Base-by-base conservation (phyloP, 1,284 basidiomycete species). In the Cryptococcus sp. region DNA sequence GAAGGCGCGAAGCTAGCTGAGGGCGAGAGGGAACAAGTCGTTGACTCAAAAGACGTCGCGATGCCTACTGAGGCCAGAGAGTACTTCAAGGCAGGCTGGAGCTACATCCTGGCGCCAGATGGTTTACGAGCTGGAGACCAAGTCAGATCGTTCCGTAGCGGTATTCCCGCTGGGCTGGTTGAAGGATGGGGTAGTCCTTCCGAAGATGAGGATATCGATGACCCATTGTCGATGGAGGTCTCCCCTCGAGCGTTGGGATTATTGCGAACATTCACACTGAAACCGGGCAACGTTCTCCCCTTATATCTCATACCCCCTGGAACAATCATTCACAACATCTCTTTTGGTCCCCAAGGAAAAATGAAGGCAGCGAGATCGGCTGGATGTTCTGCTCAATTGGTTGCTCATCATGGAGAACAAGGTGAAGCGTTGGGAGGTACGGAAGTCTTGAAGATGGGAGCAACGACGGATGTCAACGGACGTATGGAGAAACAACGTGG, bases 271-370 rank as follows among this genome's bases (percentile, higher is more conserved):
- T 79, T 86, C 65, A 92, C 90, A 1, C 80, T 98, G 71, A 88
- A 89, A 72, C 87, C 90, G 0, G 95, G 95, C 46, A 98, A 98
- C 71, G 92, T 95, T 51, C 84, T 98, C 13, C 94, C 92, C 0
- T 80, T 98, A 52, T 85, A 86, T 52, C 84, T 97, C 60, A 92
- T 98, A 62, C 95, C 95, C 0, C 84, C 89, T 34, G 93, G 94
- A 14, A 96, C 93, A 5, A 83, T 88, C 67, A 86, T 98, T 58
- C 93, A 98, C 80, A 88, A 85, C 69, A 82, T 98, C 61, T 81
- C 89, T 0, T 83, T 97, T 53, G 79, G 83, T 47, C 87, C 90
- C 0, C 76, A 83, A 4, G 91, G 91, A 3, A 86, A 85, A 15
- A 90, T 85, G 48, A 83, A 88, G 57, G 86, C 98, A 50, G 88